phyloP scores from a whole-genome alignment of 345 rosid genomes.

The Trapa bicornis region DNA sequence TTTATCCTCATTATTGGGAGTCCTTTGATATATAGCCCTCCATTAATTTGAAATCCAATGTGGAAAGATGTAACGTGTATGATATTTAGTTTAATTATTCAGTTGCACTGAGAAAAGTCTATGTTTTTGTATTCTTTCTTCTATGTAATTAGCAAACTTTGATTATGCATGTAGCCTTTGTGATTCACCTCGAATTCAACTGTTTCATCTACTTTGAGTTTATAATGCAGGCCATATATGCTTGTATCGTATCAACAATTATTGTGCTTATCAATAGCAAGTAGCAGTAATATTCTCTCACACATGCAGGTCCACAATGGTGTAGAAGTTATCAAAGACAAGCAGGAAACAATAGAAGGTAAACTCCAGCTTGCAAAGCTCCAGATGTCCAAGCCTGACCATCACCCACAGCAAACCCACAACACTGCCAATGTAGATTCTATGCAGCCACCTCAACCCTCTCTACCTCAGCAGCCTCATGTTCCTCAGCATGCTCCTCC shows the following conservation, averaged over 20 bases:
- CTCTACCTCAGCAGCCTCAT: constrained; percentile 33
- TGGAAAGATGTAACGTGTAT: background rate
- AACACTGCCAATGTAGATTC: constrained; percentile 30
- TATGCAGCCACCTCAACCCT: constrained; percentile 31
- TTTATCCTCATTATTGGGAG: too few species aligned
- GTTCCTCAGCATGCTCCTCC: constrained; percentile 32
- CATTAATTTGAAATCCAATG: too few species aligned
- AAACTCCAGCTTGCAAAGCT: constrained; percentile 53
- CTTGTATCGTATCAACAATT: background rate
- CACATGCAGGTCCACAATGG: constrained; percentile 63
- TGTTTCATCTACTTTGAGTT: too few species aligned
- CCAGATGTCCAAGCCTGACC: constrained; percentile 44
- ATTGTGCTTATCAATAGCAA: background rate
- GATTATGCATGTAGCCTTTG: background rate
- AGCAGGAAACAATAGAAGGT: constrained; percentile 58
- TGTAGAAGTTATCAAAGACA: constrained; percentile 58
- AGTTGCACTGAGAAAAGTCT: background rate
- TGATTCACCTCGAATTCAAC: too few species aligned
- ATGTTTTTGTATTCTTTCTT: background rate
- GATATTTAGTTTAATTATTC: background rate
- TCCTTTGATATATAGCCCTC: too few species aligned
- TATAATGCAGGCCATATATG: too few species aligned
- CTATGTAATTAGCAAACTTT: background rate
- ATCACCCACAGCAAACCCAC: constrained; percentile 35
- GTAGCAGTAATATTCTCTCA: background rate